These are phyloP conservation scores for Cochlearia excelsa DNA, from an alignment of 345 rosid species.

Conservation along the genomic window DNA sequence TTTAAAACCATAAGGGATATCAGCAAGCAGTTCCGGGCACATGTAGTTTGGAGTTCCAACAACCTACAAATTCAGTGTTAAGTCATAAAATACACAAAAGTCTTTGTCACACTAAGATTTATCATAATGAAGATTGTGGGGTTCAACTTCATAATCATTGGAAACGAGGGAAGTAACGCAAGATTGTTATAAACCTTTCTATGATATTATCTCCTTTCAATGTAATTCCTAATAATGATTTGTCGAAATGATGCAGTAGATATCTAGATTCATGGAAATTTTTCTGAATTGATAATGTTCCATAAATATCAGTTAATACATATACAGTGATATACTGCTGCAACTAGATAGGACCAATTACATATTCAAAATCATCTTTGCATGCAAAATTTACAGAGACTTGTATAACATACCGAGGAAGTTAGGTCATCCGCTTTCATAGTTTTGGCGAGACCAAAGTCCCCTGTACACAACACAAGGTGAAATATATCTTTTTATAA, in stretches of 20 bases:
- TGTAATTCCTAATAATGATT: not conserved
- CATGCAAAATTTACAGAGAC: not conserved
- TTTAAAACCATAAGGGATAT: constrained; percentile 97
- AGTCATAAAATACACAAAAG: constrained; percentile 23
- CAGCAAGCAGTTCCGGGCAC: constrained; percentile 98
- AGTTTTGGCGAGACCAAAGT: constrained; percentile 97
- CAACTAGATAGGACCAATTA: constrained; percentile 3
- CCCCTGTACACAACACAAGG: constrained; percentile 55
- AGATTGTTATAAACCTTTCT: not conserved
- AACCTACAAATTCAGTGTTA: constrained; percentile 51
- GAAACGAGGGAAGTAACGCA: not conserved
- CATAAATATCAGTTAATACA: not conserved
- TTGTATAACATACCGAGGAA: constrained; percentile 67
- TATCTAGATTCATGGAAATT: not conserved
- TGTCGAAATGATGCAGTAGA: constrained; percentile 1
- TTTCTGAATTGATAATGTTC: not conserved
- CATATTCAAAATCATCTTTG: constrained; percentile 13
- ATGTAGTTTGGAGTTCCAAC: constrained; percentile 99
- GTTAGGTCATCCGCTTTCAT: constrained; percentile 93
- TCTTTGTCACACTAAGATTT: constrained; percentile 12
- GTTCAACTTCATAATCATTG: not conserved
- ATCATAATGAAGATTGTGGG: not conserved
- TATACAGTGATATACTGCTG: not conserved
- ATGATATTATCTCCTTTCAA: not conserved
- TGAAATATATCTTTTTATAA: constrained; percentile 12